A percentile compares a stretch with the other conserved stretches of the same genome.
Evolutionary conservation across 768 basidiomycete genomes (phyloP).

Genomic region (Suillus plorans): DNA sequence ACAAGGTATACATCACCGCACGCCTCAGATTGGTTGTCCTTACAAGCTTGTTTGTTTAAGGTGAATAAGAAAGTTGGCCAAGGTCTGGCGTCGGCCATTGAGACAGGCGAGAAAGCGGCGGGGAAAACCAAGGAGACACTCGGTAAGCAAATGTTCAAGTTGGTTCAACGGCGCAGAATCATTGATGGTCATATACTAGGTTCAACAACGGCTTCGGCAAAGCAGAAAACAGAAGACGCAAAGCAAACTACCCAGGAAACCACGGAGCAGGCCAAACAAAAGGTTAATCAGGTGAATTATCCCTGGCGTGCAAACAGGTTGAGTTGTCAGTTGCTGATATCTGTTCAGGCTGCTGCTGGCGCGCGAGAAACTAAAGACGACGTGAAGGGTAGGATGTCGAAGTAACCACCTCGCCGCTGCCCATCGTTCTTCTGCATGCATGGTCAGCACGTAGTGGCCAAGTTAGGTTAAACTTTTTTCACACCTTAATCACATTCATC

Average conservation of each 20-base stretch:
- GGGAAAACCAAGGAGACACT: constrained; percentile 38
- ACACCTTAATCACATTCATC: not conserved
- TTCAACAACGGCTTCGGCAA: constrained; percentile 5
- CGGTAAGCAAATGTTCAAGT: constrained; percentile 19
- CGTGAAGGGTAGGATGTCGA: constrained; percentile 8
- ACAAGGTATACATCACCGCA: constrained; percentile 26
- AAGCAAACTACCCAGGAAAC: constrained; percentile 8
- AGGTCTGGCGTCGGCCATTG: constrained; percentile 41
- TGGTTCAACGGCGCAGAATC: constrained; percentile 1
- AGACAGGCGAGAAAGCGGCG: constrained; percentile 40
- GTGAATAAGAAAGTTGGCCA: constrained; percentile 41
- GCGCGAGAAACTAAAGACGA: constrained; percentile 21
- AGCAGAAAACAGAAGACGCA: constrained; percentile 5
- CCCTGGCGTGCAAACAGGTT: not conserved
- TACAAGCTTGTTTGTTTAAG: constrained; percentile 17
- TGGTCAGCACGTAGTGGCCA: not conserved
- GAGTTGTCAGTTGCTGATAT: not conserved
- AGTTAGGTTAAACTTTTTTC: not conserved
- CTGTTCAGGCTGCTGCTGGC: constrained; percentile 13
- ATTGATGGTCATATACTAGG: not conserved
- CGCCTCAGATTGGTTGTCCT: not conserved
- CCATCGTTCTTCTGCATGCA: too few species aligned
- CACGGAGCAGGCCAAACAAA: constrained; percentile 16
- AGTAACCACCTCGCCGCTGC: not conserved
- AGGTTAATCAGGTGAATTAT: constrained; percentile 6